Percentiles rank a stretch among this genome's conserved stretches.
Evolutionary conservation across 2,329 filamentous ascomycete genomes (phyloP).

Genomic region (Ophioceras dolichostomum): DNA sequence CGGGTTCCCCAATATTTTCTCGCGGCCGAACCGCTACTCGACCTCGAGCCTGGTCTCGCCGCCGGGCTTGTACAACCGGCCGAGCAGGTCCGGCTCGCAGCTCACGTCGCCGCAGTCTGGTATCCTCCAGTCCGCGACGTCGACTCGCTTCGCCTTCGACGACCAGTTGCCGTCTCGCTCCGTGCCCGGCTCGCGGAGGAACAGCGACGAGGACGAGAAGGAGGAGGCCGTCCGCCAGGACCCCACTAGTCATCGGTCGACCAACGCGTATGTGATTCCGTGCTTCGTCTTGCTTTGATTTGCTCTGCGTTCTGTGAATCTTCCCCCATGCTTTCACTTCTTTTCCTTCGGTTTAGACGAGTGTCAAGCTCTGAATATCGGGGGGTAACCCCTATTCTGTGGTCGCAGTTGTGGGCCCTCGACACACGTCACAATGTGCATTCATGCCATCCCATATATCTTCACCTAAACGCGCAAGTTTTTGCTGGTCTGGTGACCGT

Average conservation of each 20-base stretch:
- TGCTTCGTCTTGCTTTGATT: slow-evolving; percentile 5
- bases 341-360: background rate
- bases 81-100: slow-evolving; percentile 65
- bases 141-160: slow-evolving; percentile 44
- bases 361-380: background rate
- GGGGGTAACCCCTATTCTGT: too few species aligned
- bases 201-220: slow-evolving; percentile 85
- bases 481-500: too few species aligned
- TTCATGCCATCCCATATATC: too few species aligned
- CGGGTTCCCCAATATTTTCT: slow-evolving; percentile 68
- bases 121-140: slow-evolving; percentile 29
- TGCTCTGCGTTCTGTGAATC: background rate
- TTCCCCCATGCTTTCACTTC: background rate
- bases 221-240: slow-evolving; percentile 60
- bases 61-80: slow-evolving; percentile 56
- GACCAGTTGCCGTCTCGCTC: slow-evolving; percentile 69
- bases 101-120: slow-evolving; percentile 65
- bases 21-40: slow-evolving; percentile 78
- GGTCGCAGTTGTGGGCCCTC: too few species aligned
- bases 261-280: slow-evolving; percentile 63
- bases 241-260: slow-evolving; percentile 59
- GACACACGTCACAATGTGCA: too few species aligned
- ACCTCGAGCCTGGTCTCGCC: slow-evolving; percentile 78
- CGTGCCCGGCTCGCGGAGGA: slow-evolving; percentile 73
- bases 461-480: too few species aligned